phyloP scores from a whole-genome alignment of 495 filamentous ascomycete genomes.

The Glarea lozoyensis region DNA sequence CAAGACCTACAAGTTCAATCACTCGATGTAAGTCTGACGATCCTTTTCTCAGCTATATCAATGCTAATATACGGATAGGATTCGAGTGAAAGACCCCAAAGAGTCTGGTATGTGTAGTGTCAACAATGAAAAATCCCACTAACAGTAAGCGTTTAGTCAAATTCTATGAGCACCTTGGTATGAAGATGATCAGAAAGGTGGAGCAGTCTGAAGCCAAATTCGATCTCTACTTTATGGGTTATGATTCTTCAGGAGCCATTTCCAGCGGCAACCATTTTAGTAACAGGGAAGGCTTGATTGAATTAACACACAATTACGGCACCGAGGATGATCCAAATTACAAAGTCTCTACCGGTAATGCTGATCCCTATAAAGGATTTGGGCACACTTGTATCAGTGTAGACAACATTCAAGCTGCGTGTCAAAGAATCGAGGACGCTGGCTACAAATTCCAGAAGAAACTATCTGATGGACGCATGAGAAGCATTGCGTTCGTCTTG shows the following conservation, averaged over 20 bases:
- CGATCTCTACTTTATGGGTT: constrained; percentile 79
- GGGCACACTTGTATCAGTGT: constrained; percentile 84
- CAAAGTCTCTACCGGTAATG: constrained; percentile 81
- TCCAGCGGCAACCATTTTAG: constrained; percentile 57
- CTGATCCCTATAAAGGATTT: constrained; percentile 77
- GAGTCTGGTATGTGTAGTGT: constrained; percentile 46
- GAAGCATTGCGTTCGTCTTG: constrained; percentile 80
- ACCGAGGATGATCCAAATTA: constrained; percentile 81
- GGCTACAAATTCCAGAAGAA: constrained; percentile 95
- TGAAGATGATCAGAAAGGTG: constrained; percentile 72
- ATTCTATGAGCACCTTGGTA: constrained; percentile 90
- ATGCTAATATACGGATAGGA: constrained; percentile 45
- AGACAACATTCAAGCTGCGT: constrained; percentile 85
- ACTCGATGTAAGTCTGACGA: constrained; percentile 53
- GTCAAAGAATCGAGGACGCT: constrained; percentile 77
- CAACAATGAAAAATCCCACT: neutral
- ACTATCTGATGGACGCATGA: constrained; percentile 79
- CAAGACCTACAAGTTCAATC: constrained; percentile 81
- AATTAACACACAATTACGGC: constrained; percentile 96
- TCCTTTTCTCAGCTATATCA: constrained; percentile 11
- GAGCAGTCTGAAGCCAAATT: constrained; percentile 71
- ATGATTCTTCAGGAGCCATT: constrained; percentile 53
- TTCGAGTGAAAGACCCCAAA: constrained; percentile 91
- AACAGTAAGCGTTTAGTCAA: constrained; percentile 44
- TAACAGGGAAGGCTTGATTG: constrained; percentile 81